These are phyloP conservation scores for Spencermartinsiella europaea DNA, from an alignment of 805 yeast species.

Conservation along the genomic window DNA sequence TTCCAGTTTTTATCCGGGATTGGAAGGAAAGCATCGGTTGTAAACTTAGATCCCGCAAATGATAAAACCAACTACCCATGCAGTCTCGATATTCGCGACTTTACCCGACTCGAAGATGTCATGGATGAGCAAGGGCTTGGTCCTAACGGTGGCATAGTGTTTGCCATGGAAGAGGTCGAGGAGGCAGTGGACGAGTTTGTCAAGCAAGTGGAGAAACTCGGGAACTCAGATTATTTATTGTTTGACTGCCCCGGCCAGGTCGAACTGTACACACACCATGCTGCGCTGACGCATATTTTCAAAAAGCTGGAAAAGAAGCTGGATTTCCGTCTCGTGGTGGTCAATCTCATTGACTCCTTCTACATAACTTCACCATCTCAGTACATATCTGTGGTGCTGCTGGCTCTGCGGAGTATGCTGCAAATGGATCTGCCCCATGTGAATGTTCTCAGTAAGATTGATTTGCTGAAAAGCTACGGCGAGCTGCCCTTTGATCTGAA, in stretches of 20 bases:
- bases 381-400: conserved; percentile 72
- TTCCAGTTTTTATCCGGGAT: conserved; percentile 88
- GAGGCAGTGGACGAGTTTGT: conserved; percentile 51
- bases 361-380: conserved; percentile 84
- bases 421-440: conserved; percentile 90
- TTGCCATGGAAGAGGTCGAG: conserved; percentile 68
- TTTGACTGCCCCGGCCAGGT: conserved; percentile 97
- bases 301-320: conserved; percentile 54
- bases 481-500: conserved; percentile 72
- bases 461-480: conserved; percentile 70
- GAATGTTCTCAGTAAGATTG: conserved; percentile 89
- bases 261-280: conserved; percentile 87
- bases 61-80: conserved; percentile 66
- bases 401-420: conserved; percentile 86
- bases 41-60: conserved; percentile 92
- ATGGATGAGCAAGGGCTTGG: conserved; percentile 71
- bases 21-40: conserved; percentile 79
- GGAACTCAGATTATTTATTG: conserved; percentile 57
- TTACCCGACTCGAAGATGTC: conserved; percentile 66
- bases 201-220: conserved; percentile 50
- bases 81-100: conserved; percentile 74
- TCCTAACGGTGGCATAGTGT: conserved; percentile 88
- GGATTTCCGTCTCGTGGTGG: conserved; percentile 65
- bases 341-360: conserved; percentile 76
- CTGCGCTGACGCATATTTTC: conserved; percentile 65